These are phyloP conservation scores for Salvia miltiorrhiza DNA, from an alignment of 257 asterid genomes.

Conservation along the genomic window DNA sequence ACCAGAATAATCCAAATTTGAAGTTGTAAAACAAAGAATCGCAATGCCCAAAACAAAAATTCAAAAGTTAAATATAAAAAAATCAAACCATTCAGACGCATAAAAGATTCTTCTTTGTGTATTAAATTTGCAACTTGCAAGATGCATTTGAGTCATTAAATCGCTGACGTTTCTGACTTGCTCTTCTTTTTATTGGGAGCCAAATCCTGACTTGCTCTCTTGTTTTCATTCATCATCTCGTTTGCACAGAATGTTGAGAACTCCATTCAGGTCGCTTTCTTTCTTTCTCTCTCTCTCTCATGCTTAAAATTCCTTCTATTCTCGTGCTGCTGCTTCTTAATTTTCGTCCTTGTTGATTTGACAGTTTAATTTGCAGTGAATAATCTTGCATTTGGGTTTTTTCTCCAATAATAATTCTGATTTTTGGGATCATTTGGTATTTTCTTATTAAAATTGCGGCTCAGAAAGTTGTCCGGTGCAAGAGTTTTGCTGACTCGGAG, in stretches of 20 bases:
- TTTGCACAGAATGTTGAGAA: constrained; percentile 30
- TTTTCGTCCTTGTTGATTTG: not conserved
- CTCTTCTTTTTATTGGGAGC: not conserved
- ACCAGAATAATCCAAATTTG: no score
- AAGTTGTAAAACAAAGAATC: no score
- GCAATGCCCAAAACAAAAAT: no score
- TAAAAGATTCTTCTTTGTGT: no score
- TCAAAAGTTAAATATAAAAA: no score
- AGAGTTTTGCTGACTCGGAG: constrained; percentile 24
- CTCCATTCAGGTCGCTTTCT: constrained; percentile 45
- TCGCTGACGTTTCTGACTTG: not conserved
- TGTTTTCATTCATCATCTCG: not conserved
- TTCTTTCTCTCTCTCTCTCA: constrained; percentile 12
- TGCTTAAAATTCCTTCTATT: no score
- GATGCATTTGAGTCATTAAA: no score
- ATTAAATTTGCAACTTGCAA: no score
- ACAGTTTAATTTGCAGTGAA: not conserved
- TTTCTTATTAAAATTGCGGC: not conserved
- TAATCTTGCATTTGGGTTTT: constrained; percentile 18
- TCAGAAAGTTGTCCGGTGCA: constrained; percentile 22
- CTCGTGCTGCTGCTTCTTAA: no score
- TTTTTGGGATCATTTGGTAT: not conserved
- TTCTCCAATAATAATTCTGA: not conserved
- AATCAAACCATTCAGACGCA: no score
- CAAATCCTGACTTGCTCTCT: not conserved